Conservation (phyloP, 441 rosid species). For the Pelargonium australe region DNA sequence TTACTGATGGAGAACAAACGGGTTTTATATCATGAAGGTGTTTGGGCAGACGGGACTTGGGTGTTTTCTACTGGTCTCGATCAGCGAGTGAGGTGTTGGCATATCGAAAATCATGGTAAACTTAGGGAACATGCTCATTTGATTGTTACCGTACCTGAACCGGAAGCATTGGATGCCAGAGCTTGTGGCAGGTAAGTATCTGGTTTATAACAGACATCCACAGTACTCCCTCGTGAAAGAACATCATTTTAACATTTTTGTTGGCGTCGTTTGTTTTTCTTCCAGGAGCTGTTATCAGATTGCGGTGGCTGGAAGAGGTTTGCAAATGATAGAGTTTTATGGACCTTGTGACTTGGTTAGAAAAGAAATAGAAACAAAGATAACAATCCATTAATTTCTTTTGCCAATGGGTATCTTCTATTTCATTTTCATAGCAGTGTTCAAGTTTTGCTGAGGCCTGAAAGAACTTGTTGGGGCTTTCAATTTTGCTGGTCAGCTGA, state of each 20-base stretch:
- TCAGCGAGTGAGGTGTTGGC: slow-evolving; percentile 92
- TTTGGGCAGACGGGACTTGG: slow-evolving; percentile 89
- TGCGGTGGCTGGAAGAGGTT: slow-evolving; percentile 85
- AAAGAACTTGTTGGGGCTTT: too few species aligned
- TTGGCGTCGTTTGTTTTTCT: neutral
- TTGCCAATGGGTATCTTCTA: too few species aligned
- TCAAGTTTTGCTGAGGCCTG: too few species aligned
- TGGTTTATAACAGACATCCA: neutral
- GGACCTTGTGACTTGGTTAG: slow-evolving; percentile 14
- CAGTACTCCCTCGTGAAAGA: slow-evolving; percentile 5
- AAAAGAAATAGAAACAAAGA: neutral
- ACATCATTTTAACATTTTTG: neutral
- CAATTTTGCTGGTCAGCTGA: too few species aligned
- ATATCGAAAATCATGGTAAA: slow-evolving; percentile 37
- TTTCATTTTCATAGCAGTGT: too few species aligned
- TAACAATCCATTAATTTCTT: too few species aligned
- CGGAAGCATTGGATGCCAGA: slow-evolving; percentile 80
- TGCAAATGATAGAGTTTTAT: slow-evolving; percentile 72
- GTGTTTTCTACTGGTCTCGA: slow-evolving; percentile 93
- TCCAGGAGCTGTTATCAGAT: slow-evolving; percentile 68
- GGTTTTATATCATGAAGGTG: slow-evolving; percentile 41
- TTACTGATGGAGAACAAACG: slow-evolving; percentile 22
- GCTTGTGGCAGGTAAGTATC: slow-evolving; percentile 53
- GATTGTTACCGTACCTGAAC: slow-evolving; percentile 78
- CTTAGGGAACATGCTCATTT: slow-evolving; percentile 47